Evolutionary conservation across 306 rosid genomes (phyloP).

Genomic region (Corylus heterophylla): DNA sequence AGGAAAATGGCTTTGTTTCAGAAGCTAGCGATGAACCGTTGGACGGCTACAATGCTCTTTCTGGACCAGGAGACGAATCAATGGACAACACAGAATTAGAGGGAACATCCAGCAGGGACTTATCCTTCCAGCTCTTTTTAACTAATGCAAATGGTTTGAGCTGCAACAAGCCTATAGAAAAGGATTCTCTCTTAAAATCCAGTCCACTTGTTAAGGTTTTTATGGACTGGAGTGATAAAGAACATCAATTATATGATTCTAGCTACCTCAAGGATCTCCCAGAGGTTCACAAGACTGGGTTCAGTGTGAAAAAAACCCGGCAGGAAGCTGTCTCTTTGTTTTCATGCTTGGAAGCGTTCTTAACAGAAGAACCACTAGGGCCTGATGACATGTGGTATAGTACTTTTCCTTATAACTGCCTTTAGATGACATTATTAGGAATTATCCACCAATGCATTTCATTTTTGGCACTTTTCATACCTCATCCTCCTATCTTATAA

Average conservation of each 20-base stretch:
- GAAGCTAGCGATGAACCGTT: conserved; percentile 51
- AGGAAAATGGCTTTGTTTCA: conserved; percentile 73
- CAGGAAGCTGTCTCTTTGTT: conserved; percentile 95
- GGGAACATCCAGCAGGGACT: conserved; percentile 52
- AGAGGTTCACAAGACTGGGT: conserved; percentile 77
- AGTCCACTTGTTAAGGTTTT: conserved; percentile 54
- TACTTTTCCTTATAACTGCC: conserved; percentile 28
- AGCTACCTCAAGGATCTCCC: conserved; percentile 89
- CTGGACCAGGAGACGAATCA: conserved; percentile 35
- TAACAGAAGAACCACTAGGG: conserved; percentile 97
- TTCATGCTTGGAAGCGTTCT: conserved; percentile 95
- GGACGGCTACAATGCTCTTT: conserved; percentile 35
- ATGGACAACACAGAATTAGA: conserved; percentile 42
- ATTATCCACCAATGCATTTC: background rate
- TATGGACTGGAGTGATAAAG: conserved; percentile 80
- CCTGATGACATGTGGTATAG: conserved; percentile 98
- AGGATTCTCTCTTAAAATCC: conserved; percentile 53
- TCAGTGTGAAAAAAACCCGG: conserved; percentile 76
- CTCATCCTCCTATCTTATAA: conserved; percentile 6
- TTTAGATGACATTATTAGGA: conserved; percentile 18
- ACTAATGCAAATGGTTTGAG: conserved; percentile 47
- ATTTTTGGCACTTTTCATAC: conserved; percentile 12
- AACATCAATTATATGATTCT: conserved; percentile 66
- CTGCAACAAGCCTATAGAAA: conserved; percentile 68
- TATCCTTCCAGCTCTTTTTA: conserved; percentile 64